Conservation (phyloP, 2,329 filamentous ascomycete genomes). For the Polytolypa hystricis region DNA sequence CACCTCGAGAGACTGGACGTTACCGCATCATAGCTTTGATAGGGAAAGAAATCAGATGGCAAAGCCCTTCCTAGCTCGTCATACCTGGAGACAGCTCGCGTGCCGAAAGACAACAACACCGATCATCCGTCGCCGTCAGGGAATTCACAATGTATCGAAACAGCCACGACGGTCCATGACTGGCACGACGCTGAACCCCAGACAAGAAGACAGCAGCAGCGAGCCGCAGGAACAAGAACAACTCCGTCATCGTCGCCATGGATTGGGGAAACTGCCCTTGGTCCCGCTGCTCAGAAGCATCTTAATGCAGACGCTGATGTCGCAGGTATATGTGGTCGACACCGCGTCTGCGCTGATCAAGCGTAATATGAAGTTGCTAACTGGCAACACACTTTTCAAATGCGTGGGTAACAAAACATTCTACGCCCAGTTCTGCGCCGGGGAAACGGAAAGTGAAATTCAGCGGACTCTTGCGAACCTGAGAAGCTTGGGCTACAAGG, state of each 20-base stretch:
- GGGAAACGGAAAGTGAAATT: constrained; percentile 39
- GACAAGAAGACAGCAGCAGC: background rate
- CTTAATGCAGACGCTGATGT: constrained; percentile 12
- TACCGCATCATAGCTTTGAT: too few species aligned
- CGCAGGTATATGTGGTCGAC: constrained; percentile 11
- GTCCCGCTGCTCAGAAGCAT: constrained; percentile 11
- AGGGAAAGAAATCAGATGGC: too few species aligned
- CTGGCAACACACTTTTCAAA: constrained; percentile 8
- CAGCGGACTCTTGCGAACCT: constrained; percentile 35
- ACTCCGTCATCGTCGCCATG: constrained; percentile 4
- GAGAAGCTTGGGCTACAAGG: constrained; percentile 40
- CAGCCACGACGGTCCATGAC: constrained; percentile 3
- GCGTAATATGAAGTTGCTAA: constrained; percentile 10
- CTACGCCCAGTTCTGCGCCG: constrained; percentile 49
- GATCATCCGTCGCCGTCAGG: too few species aligned
- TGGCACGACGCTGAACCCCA: constrained; percentile 1
- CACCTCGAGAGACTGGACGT: too few species aligned
- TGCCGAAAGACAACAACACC: too few species aligned
- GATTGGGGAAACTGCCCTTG: constrained; percentile 10
- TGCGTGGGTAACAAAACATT: constrained; percentile 27
- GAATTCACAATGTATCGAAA: constrained; percentile 1
- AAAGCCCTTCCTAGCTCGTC: too few species aligned
- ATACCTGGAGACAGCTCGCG: too few species aligned
- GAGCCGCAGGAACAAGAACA: background rate
- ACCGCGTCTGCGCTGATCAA: constrained; percentile 10